Evolutionary conservation across 495 filamentous ascomycete genomes (phyloP).

Genomic region (Penicillium coprophilum): DNA sequence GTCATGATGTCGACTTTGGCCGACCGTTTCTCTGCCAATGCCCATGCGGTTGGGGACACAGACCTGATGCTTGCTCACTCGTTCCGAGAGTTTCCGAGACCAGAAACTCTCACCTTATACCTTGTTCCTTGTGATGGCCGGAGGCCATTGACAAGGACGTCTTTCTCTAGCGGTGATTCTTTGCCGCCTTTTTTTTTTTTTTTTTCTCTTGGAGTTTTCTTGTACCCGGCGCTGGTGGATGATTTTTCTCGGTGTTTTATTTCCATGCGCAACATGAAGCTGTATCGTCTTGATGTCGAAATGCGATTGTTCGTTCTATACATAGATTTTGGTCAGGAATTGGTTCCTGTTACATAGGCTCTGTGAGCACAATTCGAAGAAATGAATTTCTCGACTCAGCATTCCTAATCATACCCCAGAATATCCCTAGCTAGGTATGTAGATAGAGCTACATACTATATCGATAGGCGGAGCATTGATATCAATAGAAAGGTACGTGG

Average conservation of each 20-base stretch:
- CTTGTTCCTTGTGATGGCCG: conserved; percentile 1
- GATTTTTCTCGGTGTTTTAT: conserved; percentile 35
- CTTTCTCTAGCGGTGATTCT: conserved; percentile 8
- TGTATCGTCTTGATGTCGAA: conserved; percentile 21
- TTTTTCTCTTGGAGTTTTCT: conserved; percentile 17
- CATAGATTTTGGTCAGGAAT: conserved; percentile 28
- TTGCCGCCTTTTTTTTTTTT: conserved; percentile 17
- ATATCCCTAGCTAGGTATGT: too few species aligned
- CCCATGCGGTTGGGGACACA: conserved; percentile 1
- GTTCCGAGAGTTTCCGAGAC: conserved; percentile 3
- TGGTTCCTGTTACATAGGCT: conserved; percentile 24
- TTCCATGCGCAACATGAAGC: conserved; percentile 31
- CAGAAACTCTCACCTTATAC: conserved; percentile 9
- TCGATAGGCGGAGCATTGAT: neutral
- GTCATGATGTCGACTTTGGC: conserved; percentile 11
- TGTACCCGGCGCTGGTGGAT: conserved; percentile 45
- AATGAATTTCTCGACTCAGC: conserved; percentile 9
- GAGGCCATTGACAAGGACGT: conserved; percentile 3
- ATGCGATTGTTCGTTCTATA: conserved; percentile 17
- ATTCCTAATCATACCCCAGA: too few species aligned
- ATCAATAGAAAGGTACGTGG: neutral
- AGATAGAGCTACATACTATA: neutral
- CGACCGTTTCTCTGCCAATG: conserved; percentile 2
- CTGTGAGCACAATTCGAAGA: conserved; percentile 23
- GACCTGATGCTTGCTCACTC: neutral